Percentiles rank a stretch among this genome's conserved stretches.
Conservation (phyloP, 1,139 yeast species). For the Suhomyces anneliseae region DNA sequence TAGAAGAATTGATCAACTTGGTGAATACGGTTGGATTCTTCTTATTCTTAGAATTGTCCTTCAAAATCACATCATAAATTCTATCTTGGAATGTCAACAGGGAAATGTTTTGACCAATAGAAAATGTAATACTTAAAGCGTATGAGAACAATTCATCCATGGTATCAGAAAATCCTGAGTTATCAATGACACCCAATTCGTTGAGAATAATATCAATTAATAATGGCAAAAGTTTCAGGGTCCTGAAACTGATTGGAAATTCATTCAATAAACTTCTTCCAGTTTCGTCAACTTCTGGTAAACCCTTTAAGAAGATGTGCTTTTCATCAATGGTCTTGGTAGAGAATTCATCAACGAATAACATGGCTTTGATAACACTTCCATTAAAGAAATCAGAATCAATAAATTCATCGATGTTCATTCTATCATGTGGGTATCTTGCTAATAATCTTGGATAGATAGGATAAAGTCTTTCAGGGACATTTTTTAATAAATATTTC, state of each 20-base stretch:
- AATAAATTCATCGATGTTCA: conserved; percentile 52
- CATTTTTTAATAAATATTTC: conserved; percentile 44
- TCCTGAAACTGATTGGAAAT: conserved; percentile 69
- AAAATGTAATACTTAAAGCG: conserved; percentile 57
- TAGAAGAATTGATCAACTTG: conserved; percentile 40
- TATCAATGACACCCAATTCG: conserved; percentile 30
- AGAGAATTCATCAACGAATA: conserved; percentile 80
- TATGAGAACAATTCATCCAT: conserved; percentile 47
- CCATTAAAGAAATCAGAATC: conserved; percentile 69
- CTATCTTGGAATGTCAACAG: conserved; percentile 76
- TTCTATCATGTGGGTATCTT: conserved; percentile 44
- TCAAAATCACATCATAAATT: conserved; percentile 43
- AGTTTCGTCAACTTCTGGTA: conserved; percentile 34
- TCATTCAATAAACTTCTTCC: conserved; percentile 50
- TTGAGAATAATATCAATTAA: conserved; percentile 47
- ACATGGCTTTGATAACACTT: conserved; percentile 77
- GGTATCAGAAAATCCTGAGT: conserved; percentile 14
- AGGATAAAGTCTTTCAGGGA: conserved; percentile 36
- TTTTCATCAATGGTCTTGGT: conserved; percentile 73
- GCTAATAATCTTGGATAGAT: conserved; percentile 40
- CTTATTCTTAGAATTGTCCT: conserved; percentile 31
- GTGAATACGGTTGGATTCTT: conserved; percentile 37
- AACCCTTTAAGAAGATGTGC: conserved; percentile 64
- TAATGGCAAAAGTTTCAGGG: conserved; percentile 75
- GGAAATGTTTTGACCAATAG: conserved; percentile 68